Percentiles rank a stretch among this genome's conserved stretches.
Conservation (phyloP, 1,139 yeast genomes). For the Tardiomyces digboiensis region DNA sequence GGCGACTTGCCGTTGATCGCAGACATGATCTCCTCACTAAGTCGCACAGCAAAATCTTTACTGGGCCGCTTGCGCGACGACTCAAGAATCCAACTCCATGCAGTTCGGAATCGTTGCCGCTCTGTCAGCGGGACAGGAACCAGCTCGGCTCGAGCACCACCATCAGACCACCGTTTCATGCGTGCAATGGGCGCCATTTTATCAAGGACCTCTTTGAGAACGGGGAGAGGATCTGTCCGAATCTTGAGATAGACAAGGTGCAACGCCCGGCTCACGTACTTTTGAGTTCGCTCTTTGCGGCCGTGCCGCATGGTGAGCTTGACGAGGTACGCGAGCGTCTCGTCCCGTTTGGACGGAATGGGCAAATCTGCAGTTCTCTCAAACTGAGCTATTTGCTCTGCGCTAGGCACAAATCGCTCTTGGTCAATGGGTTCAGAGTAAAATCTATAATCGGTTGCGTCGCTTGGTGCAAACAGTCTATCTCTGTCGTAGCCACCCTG, state of each 20-base stretch:
- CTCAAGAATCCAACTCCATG: conserved; percentile 85
- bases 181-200: conserved; percentile 79
- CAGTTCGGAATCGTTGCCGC: conserved; percentile 78
- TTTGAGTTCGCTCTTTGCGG: conserved; percentile 73
- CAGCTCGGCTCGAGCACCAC: conserved; percentile 70
- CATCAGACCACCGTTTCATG: conserved; percentile 71
- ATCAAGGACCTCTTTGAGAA: conserved; percentile 68
- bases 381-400: conserved; percentile 49
- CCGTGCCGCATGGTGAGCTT: conserved; percentile 94
- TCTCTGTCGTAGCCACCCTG: conserved; percentile 25
- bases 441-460: background rate
- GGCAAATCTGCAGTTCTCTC: conserved; percentile 40
- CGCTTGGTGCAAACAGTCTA: conserved; percentile 22
- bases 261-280: conserved; percentile 63
- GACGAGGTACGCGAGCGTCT: conserved; percentile 65
- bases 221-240: conserved; percentile 66
- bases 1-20: conserved; percentile 74
- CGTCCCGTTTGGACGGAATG: conserved; percentile 58
- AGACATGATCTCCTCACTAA: conserved; percentile 80
- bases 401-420: conserved; percentile 34
- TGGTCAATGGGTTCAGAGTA: background rate
- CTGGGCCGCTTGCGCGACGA: conserved; percentile 74
- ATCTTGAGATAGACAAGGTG: conserved; percentile 68
- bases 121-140: conserved; percentile 79
- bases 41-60: conserved; percentile 73